Evolutionary conservation across 768 basidiomycete species (phyloP), one percentile per base, ranked within the genome.

Genomic region (Kondoa malvinella): DNA sequence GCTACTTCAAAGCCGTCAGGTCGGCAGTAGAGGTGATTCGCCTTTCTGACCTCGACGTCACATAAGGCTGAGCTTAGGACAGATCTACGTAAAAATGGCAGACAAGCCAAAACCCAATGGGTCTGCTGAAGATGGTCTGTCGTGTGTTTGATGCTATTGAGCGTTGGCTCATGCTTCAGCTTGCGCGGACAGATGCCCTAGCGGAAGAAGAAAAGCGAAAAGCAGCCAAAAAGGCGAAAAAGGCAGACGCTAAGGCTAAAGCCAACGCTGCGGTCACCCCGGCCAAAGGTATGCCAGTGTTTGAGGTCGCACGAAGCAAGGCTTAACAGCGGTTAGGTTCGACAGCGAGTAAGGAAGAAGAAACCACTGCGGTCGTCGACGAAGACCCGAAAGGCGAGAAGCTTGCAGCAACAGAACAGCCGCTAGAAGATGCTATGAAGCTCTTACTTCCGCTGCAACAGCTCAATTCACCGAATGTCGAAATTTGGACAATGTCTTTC

Each of bases 321-420:
- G 34, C 34, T 27, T 21, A 62, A 61, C 56, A 21, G 57, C 40
- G 40, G 8, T 8, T 21, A 50, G 40, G 40, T 50, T 8, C 12
- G 21, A 21, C 40, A 50, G 40, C 40, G 31, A 66, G 63, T 15
- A 69, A 68, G 0, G 77, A 78, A 30, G 76, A 80, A 26, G 72
- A 78, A 58, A 75, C 77, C 27, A 74, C 79, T 8, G 77, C 76
- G 3, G 68, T 77, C 27, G 78, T 86, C 70, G 87, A 90, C 78
- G 86, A 85, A 74, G 87, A 87, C 74, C 88, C 88, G 0, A 84
- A 87, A 25, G 94, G 92, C 27, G 73, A 82, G 58, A 86, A 88
- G 73, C 78, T 91, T 2, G 77, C 91, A 33, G 76, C 79, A 30
- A 79, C 81, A 21, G 71, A 83, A 0, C 85, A 87, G 66, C 83